These are phyloP conservation scores for Vigna angularis DNA, from an alignment of 306 rosid species.

Conservation along the genomic window DNA sequence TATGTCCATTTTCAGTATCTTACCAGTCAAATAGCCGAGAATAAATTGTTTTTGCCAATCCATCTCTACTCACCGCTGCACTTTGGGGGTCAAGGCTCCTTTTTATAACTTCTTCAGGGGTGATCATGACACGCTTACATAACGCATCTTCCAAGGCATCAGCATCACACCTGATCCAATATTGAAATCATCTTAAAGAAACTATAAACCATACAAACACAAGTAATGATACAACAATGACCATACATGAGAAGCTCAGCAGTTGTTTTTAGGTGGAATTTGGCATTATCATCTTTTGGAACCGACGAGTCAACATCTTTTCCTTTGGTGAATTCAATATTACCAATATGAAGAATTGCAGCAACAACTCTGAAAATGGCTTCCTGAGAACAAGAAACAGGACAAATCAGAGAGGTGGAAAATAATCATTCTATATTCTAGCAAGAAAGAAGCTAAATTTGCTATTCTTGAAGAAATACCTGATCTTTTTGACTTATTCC, in stretches of 20 bases:
- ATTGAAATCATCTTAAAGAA: conserved; percentile 42
- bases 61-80: conserved; percentile 87
- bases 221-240: conserved; percentile 30
- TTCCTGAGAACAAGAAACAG: conserved; percentile 65
- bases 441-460: conserved; percentile 38
- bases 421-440: conserved; percentile 33
- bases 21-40: conserved; percentile 97
- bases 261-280: conserved; percentile 86
- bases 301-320: conserved; percentile 85
- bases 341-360: conserved; percentile 93
- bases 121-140: conserved; percentile 99
- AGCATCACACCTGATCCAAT: conserved; percentile 75
- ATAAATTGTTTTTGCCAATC: conserved; percentile 92
- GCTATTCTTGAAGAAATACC: conserved; percentile 61
- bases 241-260: conserved; percentile 91
- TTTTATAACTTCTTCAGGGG: conserved; percentile 99
- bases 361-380: conserved; percentile 97
- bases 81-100: conserved; percentile 97
- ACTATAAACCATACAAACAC: conserved; percentile 35
- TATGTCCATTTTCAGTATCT: conserved; percentile 40
- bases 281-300: conserved; percentile 88
- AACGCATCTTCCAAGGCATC: conserved; percentile 90
- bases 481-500: conserved; percentile 91
- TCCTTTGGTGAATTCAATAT: conserved; percentile 77
- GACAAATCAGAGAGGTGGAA: conserved; percentile 40